A percentile compares a stretch with the other conserved stretches of the same genome.
phyloP scores from a whole-genome alignment of 2,329 filamentous ascomycete species.

The Fusarium transvaalense region DNA sequence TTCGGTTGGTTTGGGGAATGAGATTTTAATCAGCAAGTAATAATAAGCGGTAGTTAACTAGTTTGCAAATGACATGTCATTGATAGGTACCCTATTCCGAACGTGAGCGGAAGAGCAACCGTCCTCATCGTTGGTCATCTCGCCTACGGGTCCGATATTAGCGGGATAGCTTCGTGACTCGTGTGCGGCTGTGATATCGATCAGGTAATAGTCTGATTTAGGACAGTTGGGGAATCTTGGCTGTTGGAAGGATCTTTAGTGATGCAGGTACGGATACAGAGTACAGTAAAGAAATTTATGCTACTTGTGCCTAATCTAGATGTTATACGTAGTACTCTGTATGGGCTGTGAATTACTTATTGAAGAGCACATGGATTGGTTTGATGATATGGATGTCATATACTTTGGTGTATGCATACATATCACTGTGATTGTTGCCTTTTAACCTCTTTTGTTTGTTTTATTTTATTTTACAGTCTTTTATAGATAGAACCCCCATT shows the following conservation, averaged over 20 bases:
- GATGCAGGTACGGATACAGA: too few relatives aligned
- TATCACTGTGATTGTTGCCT: neutral
- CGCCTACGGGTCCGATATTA: slow-evolving; percentile 8
- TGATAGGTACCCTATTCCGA: slow-evolving; percentile 11
- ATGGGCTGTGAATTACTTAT: neutral
- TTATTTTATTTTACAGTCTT: neutral
- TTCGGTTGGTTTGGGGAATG: neutral
- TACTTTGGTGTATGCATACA: neutral
- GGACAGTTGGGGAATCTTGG: slow-evolving; percentile 15
- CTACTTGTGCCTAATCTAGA: neutral
- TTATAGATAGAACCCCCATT: neutral
- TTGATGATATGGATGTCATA: neutral
- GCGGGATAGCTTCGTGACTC: neutral
- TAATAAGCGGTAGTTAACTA: neutral
- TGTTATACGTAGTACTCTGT: neutral
- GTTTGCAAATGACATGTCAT: neutral
- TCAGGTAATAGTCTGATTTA: slow-evolving; percentile 3
- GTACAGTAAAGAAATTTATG: slow-evolving; percentile 6
- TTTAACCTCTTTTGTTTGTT: neutral
- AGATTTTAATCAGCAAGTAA: neutral
- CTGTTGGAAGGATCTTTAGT: slow-evolving; percentile 13
- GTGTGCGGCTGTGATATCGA: neutral
- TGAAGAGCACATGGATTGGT: neutral
- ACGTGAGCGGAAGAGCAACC: slow-evolving; percentile 16
- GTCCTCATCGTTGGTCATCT: slow-evolving; percentile 17